Base-by-base conservation (phyloP, 495 filamentous ascomycete species). In the Platismatia glauca region DNA sequence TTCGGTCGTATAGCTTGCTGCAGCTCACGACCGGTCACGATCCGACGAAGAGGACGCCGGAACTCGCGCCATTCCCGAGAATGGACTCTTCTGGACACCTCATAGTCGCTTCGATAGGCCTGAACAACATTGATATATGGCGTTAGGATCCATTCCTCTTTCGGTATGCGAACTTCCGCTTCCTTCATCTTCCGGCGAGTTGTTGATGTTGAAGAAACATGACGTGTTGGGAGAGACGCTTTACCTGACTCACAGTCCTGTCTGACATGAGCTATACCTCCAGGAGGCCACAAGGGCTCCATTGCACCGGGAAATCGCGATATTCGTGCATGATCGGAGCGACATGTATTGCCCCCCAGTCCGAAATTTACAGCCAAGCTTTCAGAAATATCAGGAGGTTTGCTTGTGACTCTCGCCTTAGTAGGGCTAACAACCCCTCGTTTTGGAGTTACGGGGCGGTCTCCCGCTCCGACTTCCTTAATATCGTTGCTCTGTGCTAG, bases 221-320 rank as follows among this genome's bases (percentile, higher is more conserved):
- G 31, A n/a, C 33, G 35, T 46, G 15, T 22, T 24, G 12, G n/a
- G 33, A 7, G 3, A n/a, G 22, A 13, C 24, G 7, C 39, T 29
- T 35, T 16, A 11, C 43, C 33, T 13, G 41, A 39, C n/a, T 52
- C 44, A 11, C 56, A 20, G 12, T 58, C 37, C 24, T 50, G 56
- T 41, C 81, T 79, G 33, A 88, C 69, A 69, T 93, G 88, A 8
- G 78, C 68, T 66, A 86, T 80, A 29, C 76, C 86, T 68, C 74
- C 76, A 58, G 84, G 84, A 35, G 89, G 89, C 89, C 89, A 94
- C 48, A 85, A 75, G 18, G 87, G 79, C 37, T 85, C 74, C 43
- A 81, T 67, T 34, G 83, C 76, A 12, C 86, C 86, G 0, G 86
- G 81, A 55, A 83, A 77, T 65, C 83, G 88, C 2, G 52, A 59